Base-by-base conservation (phyloP, 768 basidiomycete species). In the Amanita pseudoporphyria region DNA sequence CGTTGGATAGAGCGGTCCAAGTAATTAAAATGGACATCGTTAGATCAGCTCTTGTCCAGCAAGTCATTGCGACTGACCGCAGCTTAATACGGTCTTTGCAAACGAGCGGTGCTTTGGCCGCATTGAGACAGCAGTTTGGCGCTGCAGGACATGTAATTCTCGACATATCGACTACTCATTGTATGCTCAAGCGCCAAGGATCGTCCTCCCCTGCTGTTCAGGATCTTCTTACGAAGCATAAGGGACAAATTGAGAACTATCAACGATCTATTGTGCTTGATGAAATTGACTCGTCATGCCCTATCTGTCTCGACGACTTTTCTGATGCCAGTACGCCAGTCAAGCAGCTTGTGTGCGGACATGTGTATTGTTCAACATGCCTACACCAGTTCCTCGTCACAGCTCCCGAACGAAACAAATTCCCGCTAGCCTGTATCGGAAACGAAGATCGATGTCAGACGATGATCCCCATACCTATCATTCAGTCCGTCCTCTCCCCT, bases 281-380 rank as follows among this genome's bases (percentile, higher is more conserved):
- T 16, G 38, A 48, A n/a, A 28, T 18, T 9, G 38, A 48, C 22
- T 9, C 18, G 6, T 39, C 47, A 5, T 48, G 47, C 40, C 47
- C 47, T 9, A 40, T 48, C n/a, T 48, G 47, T 30, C 26, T 48
- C 9, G 47, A 48, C n/a, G 47, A 48, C 16, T 39, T 40, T 18
- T 48, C 47, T 10, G 37, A 48, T 30, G 12, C 28, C 7, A 16
- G 9, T n/a, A n/a, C 35, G 33, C 24, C 33, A 3, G 21, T 47
- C 3, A 33, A 47, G 16, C 19, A 19, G 16, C 19, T 48, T 3
- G 26, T 26, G 5, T 48, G 47, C 28, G 47, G 47, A 30, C 47
- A 48, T 40, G 13, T 40, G 1, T 48, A 48, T 19, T 48, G 47
- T 14, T 30, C 47, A 28, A 24, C 14, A 19, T 48, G 47, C 39